These are phyloP conservation scores for Astragalus membranaceus DNA, from an alignment of 306 rosid genomes.

Conservation along the genomic window DNA sequence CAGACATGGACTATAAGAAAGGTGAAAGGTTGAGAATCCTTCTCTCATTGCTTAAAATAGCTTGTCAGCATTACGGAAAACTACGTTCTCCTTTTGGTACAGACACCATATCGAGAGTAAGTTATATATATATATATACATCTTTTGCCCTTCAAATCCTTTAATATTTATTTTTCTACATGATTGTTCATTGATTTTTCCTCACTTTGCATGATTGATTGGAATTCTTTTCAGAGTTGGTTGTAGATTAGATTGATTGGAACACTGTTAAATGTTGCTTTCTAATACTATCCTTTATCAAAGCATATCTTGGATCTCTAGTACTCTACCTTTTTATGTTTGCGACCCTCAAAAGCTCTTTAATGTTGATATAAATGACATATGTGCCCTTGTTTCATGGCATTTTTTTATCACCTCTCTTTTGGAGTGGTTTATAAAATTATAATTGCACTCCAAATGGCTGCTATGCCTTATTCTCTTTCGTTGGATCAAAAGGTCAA, in stretches of 20 bases:
- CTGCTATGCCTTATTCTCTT: not conserved
- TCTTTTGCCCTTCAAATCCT: not conserved
- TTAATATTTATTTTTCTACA: not conserved
- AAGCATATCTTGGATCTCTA: not conserved
- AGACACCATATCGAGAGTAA: conserved; percentile 51
- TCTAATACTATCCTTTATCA: not conserved
- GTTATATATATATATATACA: not conserved
- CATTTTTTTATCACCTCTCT: not conserved
- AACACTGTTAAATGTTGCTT: not conserved
- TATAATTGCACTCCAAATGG: not conserved
- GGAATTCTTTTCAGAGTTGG: not conserved
- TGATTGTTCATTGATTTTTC: not conserved
- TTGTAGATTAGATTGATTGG: not conserved
- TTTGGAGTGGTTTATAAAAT: not conserved
- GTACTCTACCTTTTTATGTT: not conserved
- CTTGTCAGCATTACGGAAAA: conserved; percentile 85
- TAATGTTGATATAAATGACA: not conserved
- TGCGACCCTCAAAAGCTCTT: not conserved
- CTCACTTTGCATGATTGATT: not conserved
- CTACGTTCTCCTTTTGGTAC: conserved; percentile 90
- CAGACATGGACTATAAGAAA: conserved; percentile 56
- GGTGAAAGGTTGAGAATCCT: conserved; percentile 68
- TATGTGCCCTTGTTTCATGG: not conserved
- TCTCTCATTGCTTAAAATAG: conserved; percentile 80
- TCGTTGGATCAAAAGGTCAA: not conserved